Conservation (phyloP, 306 rosid genomes). For the Prunus kanzakura region DNA sequence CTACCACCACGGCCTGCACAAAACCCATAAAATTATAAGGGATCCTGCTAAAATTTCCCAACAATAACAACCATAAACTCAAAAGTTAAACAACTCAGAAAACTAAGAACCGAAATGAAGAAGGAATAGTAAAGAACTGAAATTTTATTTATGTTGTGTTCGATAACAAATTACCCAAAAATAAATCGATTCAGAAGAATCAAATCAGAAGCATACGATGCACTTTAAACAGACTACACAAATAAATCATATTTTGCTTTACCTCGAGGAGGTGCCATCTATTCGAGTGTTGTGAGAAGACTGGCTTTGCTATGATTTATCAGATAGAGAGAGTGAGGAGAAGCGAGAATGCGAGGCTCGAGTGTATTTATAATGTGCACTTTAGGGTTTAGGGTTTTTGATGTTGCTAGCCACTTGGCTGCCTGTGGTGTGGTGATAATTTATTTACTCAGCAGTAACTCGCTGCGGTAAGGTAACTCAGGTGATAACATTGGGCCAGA, state of each 20-base stretch:
- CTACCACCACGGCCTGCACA: constrained; percentile 43
- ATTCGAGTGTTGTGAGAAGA: background rate
- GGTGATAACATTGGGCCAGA: too few species aligned
- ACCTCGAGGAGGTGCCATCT: constrained; percentile 38
- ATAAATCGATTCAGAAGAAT: background rate
- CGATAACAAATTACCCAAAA: background rate
- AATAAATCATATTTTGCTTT: background rate
- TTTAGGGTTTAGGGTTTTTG: background rate
- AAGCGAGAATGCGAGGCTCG: background rate
- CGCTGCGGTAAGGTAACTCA: too few species aligned
- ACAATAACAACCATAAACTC: background rate
- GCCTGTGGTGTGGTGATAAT: too few species aligned
- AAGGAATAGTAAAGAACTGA: background rate
- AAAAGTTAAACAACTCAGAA: background rate
- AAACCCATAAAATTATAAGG: background rate
- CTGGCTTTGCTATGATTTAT: background rate
- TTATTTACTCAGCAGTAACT: too few species aligned
- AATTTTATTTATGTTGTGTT: background rate
- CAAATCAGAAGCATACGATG: background rate
- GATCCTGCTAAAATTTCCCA: too few species aligned
- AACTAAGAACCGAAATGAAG: background rate
- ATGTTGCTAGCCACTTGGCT: too few species aligned
- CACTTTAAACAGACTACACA: background rate
- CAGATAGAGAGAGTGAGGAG: background rate
- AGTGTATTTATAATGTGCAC: too few species aligned